These are phyloP conservation scores for Starmerella apis DNA, from an alignment of 805 yeast genomes.

Conservation along the genomic window DNA sequence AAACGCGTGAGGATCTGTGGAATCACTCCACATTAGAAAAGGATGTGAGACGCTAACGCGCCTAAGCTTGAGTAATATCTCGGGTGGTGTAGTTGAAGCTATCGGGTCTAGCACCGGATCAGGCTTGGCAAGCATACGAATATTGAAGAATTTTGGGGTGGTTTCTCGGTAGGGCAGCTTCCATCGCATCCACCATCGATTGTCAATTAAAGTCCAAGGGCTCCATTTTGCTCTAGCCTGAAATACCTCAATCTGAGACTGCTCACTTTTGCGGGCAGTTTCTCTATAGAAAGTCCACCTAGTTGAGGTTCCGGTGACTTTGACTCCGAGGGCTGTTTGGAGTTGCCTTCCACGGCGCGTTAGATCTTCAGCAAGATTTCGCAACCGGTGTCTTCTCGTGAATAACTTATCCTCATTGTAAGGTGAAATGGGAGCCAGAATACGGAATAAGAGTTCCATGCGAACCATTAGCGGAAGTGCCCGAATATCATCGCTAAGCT, in stretches of 20 bases:
- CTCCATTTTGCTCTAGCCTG: slow-evolving; percentile 19
- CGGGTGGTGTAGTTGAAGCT: not conserved
- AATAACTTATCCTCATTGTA: slow-evolving; percentile 8
- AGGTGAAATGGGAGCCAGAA: slow-evolving; percentile 21
- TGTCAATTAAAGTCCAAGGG: slow-evolving; percentile 21
- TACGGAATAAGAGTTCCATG: slow-evolving; percentile 14
- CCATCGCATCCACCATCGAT: slow-evolving; percentile 25
- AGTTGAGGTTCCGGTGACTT: not conserved
- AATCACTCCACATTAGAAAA: slow-evolving; percentile 19
- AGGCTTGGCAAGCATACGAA: slow-evolving; percentile 7
- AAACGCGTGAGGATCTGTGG: slow-evolving; percentile 6
- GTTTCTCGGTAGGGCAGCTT: slow-evolving; percentile 5
- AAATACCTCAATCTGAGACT: not conserved
- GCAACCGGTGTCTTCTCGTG: slow-evolving; percentile 12
- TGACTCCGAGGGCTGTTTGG: slow-evolving; percentile 10
- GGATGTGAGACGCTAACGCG: slow-evolving; percentile 16
- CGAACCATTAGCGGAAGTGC: slow-evolving; percentile 11
- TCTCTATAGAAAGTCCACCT: slow-evolving; percentile 11
- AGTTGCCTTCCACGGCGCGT: not conserved
- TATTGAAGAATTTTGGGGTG: slow-evolving; percentile 3
- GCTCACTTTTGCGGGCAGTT: slow-evolving; percentile 7
- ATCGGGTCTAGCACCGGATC: not conserved
- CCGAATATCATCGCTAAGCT: slow-evolving; percentile 3
- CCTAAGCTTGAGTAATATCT: not conserved
- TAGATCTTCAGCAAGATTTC: slow-evolving; percentile 1